Conservation (phyloP, 441 rosid genomes). For the Geranium incanum region DNA sequence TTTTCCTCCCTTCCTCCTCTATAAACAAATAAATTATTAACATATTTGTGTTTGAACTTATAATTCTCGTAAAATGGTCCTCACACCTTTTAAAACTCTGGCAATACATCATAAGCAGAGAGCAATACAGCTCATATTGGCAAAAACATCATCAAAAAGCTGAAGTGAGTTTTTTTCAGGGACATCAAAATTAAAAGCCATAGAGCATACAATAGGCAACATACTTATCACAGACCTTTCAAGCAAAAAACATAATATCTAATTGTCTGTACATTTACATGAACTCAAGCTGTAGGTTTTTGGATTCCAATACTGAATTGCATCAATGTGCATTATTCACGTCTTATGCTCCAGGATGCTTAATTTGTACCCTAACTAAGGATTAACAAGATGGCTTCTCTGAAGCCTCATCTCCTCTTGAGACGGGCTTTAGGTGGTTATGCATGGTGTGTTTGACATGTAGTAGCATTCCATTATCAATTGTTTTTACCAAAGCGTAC, state of each 20-base stretch:
- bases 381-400: neutral
- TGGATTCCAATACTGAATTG: neutral
- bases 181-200: too few relatives aligned
- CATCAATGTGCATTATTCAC: neutral
- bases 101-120: neutral
- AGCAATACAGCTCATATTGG: neutral
- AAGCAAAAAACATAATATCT: neutral
- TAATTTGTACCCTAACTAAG: neutral
- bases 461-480: neutral
- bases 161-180: neutral
- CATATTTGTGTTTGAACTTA: neutral
- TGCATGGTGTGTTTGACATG: neutral
- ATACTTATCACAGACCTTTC: too few relatives aligned
- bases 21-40: neutral
- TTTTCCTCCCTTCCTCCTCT: neutral
- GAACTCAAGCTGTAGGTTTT: neutral
- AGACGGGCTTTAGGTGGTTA: neutral
- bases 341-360: neutral
- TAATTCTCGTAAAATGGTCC: neutral
- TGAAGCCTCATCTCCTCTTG: neutral
- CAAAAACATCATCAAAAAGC: too few relatives aligned
- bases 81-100: neutral
- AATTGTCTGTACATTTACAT: neutral
- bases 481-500: neutral
- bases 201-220: too few relatives aligned